Evolutionary conservation across 257 asterid species (phyloP).

Genomic region (Nicotiana noctiflora): DNA sequence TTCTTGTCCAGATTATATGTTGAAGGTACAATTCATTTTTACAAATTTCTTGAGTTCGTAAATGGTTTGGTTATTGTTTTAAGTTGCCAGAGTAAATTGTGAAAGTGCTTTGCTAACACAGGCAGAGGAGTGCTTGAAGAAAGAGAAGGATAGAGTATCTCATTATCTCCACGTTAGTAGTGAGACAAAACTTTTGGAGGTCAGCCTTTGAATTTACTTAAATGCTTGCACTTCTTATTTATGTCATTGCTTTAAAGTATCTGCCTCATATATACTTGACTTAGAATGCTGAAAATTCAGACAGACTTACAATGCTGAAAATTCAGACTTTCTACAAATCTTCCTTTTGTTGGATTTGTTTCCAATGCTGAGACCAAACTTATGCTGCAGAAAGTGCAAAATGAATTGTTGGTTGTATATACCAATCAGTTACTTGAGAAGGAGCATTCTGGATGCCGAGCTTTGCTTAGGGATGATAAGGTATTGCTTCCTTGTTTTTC

Average conservation of each 20-base stretch:
- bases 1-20: slow-evolving; percentile 59
- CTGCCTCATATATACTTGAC: neutral
- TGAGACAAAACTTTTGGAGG: slow-evolving; percentile 47
- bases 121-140: slow-evolving; percentile 51
- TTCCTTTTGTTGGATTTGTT: neutral
- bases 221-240: neutral
- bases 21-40: slow-evolving; percentile 28
- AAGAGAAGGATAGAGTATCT: slow-evolving; percentile 46
- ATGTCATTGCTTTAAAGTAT: neutral
- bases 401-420: slow-evolving; percentile 34
- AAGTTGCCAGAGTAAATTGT: neutral
- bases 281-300: slow-evolving; percentile 5
- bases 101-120: slow-evolving; percentile 10
- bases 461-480: slow-evolving; percentile 49
- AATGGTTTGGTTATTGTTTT: neutral
- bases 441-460: slow-evolving; percentile 54
- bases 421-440: slow-evolving; percentile 43
- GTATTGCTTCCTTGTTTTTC: slow-evolving; percentile 14
- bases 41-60: neutral
- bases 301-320: neutral
- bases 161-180: slow-evolving; percentile 45
- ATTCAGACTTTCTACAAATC: neutral
- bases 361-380: neutral
- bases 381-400: slow-evolving; percentile 29
- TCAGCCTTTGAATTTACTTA: slow-evolving; percentile 4